Base-by-base conservation (phyloP, 2,329 filamentous ascomycete genomes). In the Phoma sp. region DNA sequence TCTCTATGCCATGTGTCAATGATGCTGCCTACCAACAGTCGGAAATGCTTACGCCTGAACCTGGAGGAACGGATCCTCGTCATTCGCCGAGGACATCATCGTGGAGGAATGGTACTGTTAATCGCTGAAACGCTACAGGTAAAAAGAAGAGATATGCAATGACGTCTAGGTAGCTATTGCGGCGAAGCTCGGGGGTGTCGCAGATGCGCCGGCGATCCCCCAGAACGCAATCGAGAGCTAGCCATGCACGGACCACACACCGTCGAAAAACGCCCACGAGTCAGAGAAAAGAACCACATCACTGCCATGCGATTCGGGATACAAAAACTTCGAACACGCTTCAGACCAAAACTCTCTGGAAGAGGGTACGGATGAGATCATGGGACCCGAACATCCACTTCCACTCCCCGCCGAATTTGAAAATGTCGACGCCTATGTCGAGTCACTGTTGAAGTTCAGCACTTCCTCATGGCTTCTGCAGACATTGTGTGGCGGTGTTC, bases 401-500 rank as follows among this genome's bases (percentile, higher is more conserved):
- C 93, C 93, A 1, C 84, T 90, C 68, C 81, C 84, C 28, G 81
- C 86, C 43, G 84, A 85, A 65, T 97, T 93, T 80, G 72, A 79
- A 30, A 85, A 84, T 37, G 78, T 86, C 5, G 90, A 96, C 40
- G 83, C 87, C 47, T 99, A 96, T 74, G 84, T 96, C 42, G 81
- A 90, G 21, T 87, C 87, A 15, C 84, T 98, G 11, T 81, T 98
- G 21, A 73, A 85, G 17, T 96, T 98, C 67, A 84, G 87, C 1
- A 87, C 87, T 5, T 87, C 86, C 2, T 90, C 89, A 38, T 84
- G 88, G 47, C 81, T 92, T 1, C 92, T 97, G 64, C 89, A 91
- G 61, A 91, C 91, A 21, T 82, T 99, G n/a, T 96, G 92, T 71
- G 95, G 95, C 47, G 93, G 93, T n/a, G 91, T 98, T 1, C 95